Evolutionary conservation across 148 eudicot species (phyloP), one percentile per base, ranked within the genome.

Genomic region (Rhododendron mucronatum): DNA sequence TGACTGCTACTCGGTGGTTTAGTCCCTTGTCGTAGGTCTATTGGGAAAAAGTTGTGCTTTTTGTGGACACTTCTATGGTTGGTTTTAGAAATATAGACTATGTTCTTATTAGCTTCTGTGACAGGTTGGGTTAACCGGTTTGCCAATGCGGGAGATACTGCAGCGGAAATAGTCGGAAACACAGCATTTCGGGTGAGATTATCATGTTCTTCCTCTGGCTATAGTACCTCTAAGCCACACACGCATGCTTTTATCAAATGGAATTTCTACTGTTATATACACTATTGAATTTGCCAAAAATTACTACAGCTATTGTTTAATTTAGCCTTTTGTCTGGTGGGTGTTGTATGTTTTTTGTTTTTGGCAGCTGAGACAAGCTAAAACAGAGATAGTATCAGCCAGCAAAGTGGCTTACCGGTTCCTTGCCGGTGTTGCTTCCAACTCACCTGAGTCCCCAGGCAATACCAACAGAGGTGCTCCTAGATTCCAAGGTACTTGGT

Each of bases 41-140:
- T 75, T 35, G 55, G 44, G 20, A 47, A 83, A 44, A 15, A 67
- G 23, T 15, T 44, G 16, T 67, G 63, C 69, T 45, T 65, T 55
- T 44, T 28, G 7, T 9, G 47, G 20, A 33, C 12, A 8, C 7
- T 47, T 83, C 39, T 83, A 30, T 69, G 78, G 44, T 67, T 69
- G 18, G 45, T 28, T 47, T 83, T 28, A 16, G n/a, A 20, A 13
- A 21, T 28, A n/a, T 48, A 7, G 82, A 30, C 20, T 10, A 18
- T 50, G 69, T 81, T 48, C 87, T 87, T 67, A 69, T 79, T 79
- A 78, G 44, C 55, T 78, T 84, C 44, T 83, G 44, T 74, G 47
- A 81, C 96, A 96, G 99, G 97, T 80, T 96, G 99, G 99, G 98
- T 96, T 63, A 96, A 96, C 88, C 91, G 99, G 87, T 94, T 96